Evolutionary conservation across 2,329 filamentous ascomycete species (phyloP).

Genomic region (Aspergillus sp.): DNA sequence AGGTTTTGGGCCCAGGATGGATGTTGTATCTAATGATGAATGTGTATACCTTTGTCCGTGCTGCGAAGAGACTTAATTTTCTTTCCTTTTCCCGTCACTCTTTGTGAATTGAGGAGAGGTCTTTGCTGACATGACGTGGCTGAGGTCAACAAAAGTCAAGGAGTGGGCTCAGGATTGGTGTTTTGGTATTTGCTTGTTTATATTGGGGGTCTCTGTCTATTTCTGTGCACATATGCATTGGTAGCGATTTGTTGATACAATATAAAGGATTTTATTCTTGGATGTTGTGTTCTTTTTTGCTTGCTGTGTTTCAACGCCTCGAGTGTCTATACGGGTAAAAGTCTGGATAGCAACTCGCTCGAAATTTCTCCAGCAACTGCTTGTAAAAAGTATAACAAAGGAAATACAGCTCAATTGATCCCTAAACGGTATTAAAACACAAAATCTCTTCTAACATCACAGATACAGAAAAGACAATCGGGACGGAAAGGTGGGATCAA

Average conservation of each 20-base stretch:
- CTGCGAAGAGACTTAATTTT: neutral
- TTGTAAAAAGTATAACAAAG: slow-evolving; percentile 7
- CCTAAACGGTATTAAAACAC: slow-evolving; percentile 24
- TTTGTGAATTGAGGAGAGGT: neutral
- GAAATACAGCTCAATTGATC: slow-evolving; percentile 19
- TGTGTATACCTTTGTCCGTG: slow-evolving; percentile 3
- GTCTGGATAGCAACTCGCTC: slow-evolving; percentile 3
- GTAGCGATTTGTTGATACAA: slow-evolving; percentile 27
- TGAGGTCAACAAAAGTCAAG: slow-evolving; percentile 11
- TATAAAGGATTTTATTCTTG: slow-evolving; percentile 15
- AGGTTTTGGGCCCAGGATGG: neutral
- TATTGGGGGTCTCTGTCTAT: slow-evolving; percentile 6
- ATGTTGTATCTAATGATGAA: slow-evolving; percentile 10
- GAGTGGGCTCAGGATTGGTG: slow-evolving; percentile 17
- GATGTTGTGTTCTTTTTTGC: neutral
- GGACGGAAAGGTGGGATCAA: slow-evolving; percentile 9
- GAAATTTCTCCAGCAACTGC: neutral
- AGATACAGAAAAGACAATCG: slow-evolving; percentile 24
- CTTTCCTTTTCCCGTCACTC: neutral
- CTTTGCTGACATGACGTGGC: neutral
- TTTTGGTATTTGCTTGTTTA: slow-evolving; percentile 18
- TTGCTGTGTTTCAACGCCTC: neutral
- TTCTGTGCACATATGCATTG: slow-evolving; percentile 27
- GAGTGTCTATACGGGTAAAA: neutral
- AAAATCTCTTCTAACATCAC: slow-evolving; percentile 27